phyloP scores from a whole-genome alignment of 2,329 filamentous ascomycete genomes.

The Microdochium paspali region DNA sequence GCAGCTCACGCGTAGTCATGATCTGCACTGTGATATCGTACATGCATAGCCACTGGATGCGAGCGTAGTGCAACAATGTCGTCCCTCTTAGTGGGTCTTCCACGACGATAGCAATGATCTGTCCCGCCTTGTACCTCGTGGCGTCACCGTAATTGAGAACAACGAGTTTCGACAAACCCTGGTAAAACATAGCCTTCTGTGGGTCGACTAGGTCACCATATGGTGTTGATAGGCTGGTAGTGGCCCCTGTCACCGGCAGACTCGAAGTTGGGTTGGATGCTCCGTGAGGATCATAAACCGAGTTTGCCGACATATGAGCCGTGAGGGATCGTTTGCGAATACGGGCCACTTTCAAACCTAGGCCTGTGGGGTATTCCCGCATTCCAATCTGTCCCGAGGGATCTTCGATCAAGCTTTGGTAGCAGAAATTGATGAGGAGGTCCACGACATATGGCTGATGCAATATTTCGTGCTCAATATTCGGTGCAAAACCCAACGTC shows the following conservation, averaged over 20 bases:
- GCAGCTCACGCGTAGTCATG: constrained; percentile 9
- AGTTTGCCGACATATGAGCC: not conserved
- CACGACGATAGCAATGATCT: not conserved
- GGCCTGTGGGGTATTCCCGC: constrained; percentile 32
- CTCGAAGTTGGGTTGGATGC: no score
- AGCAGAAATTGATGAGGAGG: constrained; percentile 75
- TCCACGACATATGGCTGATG: constrained; percentile 77
- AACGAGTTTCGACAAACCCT: not conserved
- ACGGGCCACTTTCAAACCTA: constrained; percentile 17
- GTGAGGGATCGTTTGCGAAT: constrained; percentile 3
- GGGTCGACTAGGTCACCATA: not conserved
- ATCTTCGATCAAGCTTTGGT: constrained; percentile 37
- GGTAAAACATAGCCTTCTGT: not conserved
- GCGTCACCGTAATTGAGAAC: not conserved
- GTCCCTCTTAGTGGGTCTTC: no score
- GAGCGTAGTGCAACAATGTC: constrained; percentile 13
- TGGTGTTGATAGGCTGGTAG: not conserved
- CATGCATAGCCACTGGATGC: constrained; percentile 4
- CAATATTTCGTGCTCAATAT: constrained; percentile 75
- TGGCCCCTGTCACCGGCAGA: no score
- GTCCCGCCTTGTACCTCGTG: not conserved
- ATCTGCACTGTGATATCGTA: constrained; percentile 8
- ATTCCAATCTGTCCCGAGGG: constrained; percentile 11
- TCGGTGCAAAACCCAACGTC: constrained; percentile 74
- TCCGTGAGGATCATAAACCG: not conserved